Conservation (phyloP, 345 rosid species). For the Eutrema japonicum region DNA sequence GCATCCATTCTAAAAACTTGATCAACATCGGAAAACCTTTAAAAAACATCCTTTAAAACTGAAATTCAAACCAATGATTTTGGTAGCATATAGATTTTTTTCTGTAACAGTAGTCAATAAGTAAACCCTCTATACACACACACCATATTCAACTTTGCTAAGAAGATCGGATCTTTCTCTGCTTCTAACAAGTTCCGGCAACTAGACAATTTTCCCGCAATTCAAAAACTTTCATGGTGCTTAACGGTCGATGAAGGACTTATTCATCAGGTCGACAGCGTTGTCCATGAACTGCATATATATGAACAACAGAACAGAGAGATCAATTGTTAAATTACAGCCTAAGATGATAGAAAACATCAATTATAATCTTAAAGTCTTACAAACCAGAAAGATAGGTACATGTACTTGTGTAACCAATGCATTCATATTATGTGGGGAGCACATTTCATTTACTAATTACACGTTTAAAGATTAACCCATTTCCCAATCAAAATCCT, state of each 20-base stretch:
- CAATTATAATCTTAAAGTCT: constrained; percentile 1
- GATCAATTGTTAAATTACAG: neutral
- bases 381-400: neutral
- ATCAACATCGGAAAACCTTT: constrained; percentile 2
- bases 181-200: constrained; percentile 19
- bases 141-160: constrained; percentile 28
- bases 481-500: neutral
- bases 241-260: constrained; percentile 82
- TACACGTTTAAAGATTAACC: neutral
- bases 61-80: constrained; percentile 23
- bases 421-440: neutral
- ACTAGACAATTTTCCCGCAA: constrained; percentile 28
- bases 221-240: constrained; percentile 37
- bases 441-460: neutral
- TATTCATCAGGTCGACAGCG: constrained; percentile 82
- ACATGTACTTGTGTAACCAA: neutral
- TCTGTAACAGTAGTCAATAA: constrained; percentile 4
- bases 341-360: neutral
- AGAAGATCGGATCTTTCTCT: constrained; percentile 27
- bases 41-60: constrained; percentile 9
- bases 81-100: constrained; percentile 10
- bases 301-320: constrained; percentile 30
- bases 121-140: constrained; percentile 26
- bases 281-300: constrained; percentile 84
- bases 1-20: neutral